A percentile compares a stretch with the other conserved stretches of the same genome.
Evolutionary conservation across 495 filamentous ascomycete genomes (phyloP).

Genomic region (Neurospora sp.): DNA sequence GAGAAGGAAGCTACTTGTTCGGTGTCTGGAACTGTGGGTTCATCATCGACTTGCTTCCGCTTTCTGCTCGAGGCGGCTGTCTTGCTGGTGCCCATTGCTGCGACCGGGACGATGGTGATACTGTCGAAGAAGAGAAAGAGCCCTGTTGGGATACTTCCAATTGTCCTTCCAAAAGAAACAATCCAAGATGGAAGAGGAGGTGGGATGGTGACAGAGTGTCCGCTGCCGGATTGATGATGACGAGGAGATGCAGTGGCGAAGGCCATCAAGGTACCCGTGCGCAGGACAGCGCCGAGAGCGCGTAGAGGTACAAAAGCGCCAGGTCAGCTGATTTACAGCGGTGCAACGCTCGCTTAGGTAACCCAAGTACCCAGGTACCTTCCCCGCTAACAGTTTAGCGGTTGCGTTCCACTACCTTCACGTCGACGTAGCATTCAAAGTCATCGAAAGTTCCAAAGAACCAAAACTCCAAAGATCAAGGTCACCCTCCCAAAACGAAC

Average conservation of each 20-base stretch:
- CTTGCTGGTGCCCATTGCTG: neutral
- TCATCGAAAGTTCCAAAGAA: neutral
- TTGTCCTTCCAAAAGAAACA: neutral
- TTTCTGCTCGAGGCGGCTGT: conserved; percentile 3
- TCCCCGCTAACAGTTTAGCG: neutral
- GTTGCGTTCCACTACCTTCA: neutral
- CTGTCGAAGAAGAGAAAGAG: neutral
- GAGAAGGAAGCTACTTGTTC: neutral
- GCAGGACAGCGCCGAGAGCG: neutral
- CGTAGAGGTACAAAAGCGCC: neutral
- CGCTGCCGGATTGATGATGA: neutral
- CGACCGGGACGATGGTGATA: neutral
- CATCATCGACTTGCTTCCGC: conserved; percentile 1
- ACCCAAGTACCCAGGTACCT: neutral
- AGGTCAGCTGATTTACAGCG: neutral
- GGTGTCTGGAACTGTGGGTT: neutral
- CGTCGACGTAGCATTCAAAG: neutral
- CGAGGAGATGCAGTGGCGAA: neutral
- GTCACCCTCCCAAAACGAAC: neutral
- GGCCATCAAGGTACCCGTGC: neutral
- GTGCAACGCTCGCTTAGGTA: neutral
- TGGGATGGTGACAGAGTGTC: neutral
- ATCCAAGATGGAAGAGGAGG: neutral
- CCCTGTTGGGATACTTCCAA: neutral
- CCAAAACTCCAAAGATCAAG: neutral